Evolutionary conservation across 192 early-diverging fungal genomes (phyloP).

Genomic region (Backusella tuberculispora): DNA sequence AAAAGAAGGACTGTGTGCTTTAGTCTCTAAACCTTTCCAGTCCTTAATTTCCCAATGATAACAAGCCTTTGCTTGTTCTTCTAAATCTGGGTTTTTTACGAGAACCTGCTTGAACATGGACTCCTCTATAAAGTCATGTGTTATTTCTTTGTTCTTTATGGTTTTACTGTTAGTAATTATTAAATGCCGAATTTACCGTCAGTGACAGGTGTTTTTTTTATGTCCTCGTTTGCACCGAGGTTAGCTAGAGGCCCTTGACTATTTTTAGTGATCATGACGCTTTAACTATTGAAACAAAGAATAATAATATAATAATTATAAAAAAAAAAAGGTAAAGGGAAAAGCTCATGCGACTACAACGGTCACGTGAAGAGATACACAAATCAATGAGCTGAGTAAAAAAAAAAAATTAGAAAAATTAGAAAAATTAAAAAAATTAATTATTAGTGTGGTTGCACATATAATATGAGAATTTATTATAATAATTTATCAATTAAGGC

Average conservation of each 20-base stretch:
- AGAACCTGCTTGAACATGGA: conserved; percentile 28
- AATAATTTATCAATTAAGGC: conserved; percentile 3
- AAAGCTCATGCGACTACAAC: neutral
- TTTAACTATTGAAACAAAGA: conserved; percentile 12
- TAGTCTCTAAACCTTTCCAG: conserved; percentile 28
- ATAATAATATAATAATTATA: too few species aligned
- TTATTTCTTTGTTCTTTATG: too few species aligned
- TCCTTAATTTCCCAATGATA: conserved; percentile 39
- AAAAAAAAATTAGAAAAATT: too few species aligned
- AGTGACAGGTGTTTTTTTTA: conserved; percentile 12
- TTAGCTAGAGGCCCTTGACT: neutral
- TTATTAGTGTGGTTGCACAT: neutral
- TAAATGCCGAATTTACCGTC: neutral
- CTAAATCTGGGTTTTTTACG: conserved; percentile 29
- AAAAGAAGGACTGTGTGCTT: conserved; percentile 31
- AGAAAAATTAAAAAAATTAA: neutral
- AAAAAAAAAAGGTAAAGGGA: neutral
- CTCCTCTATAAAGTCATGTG: conserved; percentile 10
- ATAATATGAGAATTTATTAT: too few species aligned
- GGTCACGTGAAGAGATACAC: neutral
- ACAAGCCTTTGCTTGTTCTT: conserved; percentile 7
- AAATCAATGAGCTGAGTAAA: neutral
- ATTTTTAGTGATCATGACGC: conserved; percentile 8
- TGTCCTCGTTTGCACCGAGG: neutral
- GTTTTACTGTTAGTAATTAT: neutral